Evolutionary conservation across 805 yeast genomes (phyloP).

Genomic region (Yarrowia deformans): DNA sequence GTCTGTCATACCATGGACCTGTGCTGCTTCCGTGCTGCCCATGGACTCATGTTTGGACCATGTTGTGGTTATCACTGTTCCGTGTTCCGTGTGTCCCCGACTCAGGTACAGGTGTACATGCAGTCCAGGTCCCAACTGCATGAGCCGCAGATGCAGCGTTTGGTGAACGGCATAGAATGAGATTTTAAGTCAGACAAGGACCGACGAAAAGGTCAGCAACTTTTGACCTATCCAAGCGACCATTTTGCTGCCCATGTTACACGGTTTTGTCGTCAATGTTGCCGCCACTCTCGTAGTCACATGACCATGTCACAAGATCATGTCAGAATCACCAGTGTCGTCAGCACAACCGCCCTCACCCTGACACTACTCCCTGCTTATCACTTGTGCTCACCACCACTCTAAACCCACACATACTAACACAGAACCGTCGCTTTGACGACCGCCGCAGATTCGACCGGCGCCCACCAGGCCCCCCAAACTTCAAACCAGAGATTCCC

Average conservation of each 20-base stretch:
- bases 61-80: not conserved
- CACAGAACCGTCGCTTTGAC: constrained; percentile 33
- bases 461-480: constrained; percentile 33
- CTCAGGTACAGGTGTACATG: constrained; percentile 3
- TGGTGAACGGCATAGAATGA: no score
- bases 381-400: not conserved
- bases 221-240: no score
- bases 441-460: constrained; percentile 34
- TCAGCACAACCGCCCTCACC: no score
- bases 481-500: constrained; percentile 30
- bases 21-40: not conserved
- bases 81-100: constrained; percentile 2
- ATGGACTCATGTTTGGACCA: not conserved
- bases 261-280: no score
- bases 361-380: no score
- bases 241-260: no score
- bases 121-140: constrained; percentile 5
- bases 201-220: no score
- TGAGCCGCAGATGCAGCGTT: not conserved
- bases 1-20: no score
- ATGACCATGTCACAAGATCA: no score
- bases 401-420: not conserved
- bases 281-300: no score
- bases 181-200: no score
- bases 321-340: no score